These are phyloP conservation scores for Boletus fagicola DNA, from an alignment of 768 basidiomycete species.

Conservation along the genomic window DNA sequence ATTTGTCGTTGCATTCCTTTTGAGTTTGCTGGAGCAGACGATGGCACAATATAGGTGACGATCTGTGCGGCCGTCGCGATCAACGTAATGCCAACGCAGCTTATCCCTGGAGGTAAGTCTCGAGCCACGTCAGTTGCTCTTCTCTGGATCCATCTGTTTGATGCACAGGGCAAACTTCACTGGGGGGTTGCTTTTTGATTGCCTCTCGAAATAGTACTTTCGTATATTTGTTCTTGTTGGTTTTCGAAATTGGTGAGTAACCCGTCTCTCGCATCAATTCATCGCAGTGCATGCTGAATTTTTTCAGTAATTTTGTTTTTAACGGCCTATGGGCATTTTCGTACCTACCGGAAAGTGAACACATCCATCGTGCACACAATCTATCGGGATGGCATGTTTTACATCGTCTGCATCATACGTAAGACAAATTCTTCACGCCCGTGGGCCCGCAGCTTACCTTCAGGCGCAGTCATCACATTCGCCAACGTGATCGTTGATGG, in stretches of 20 bases:
- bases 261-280: too few species aligned
- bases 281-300: not conserved
- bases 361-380: conserved; percentile 3
- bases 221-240: conserved; percentile 8
- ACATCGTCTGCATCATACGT: conserved; percentile 21
- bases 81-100: not conserved
- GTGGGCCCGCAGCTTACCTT: not conserved
- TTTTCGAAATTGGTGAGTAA: conserved; percentile 10
- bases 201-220: conserved; percentile 1
- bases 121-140: not conserved
- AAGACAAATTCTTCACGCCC: not conserved
- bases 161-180: not conserved
- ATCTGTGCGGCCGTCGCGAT: conserved; percentile 5
- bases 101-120: conserved; percentile 7
- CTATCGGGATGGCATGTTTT: conserved; percentile 20
- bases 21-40: not conserved
- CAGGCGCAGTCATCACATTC: conserved; percentile 13
- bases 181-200: not conserved
- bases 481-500: conserved; percentile 10
- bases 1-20: not conserved
- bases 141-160: not conserved
- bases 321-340: conserved; percentile 4
- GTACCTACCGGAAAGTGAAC: not conserved
- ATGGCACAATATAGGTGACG: conserved; percentile 2
- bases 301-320: conserved; percentile 6